Evolutionary conservation across 1,139 yeast species (phyloP).

Genomic region (Scheffersomyces quercinus): DNA sequence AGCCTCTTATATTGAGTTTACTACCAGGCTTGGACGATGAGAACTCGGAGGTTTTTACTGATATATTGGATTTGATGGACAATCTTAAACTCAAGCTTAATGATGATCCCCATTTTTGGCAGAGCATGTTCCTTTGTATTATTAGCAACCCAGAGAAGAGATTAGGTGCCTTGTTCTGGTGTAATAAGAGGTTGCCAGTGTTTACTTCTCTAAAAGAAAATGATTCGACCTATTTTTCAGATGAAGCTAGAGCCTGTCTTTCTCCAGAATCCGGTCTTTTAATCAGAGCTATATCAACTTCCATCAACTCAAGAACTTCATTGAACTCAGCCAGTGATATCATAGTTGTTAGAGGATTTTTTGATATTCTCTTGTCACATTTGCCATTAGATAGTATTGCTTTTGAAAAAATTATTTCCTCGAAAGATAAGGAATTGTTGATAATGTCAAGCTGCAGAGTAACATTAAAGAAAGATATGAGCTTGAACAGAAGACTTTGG

Average conservation of each 20-base stretch:
- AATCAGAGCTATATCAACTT: conserved; percentile 69
- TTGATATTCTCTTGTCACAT: conserved; percentile 73
- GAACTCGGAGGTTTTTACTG: conserved; percentile 74
- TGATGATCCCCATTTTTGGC: conserved; percentile 86
- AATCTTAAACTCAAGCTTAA: conserved; percentile 55
- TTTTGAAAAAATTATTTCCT: conserved; percentile 46
- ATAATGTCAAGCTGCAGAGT: conserved; percentile 66
- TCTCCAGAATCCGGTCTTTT: conserved; percentile 79
- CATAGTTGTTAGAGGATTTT: conserved; percentile 83
- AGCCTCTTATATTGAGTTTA: conserved; percentile 71
- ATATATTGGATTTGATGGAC: conserved; percentile 61
- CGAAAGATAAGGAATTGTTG: conserved; percentile 57
- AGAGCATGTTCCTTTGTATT: conserved; percentile 70
- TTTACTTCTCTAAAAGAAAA: conserved; percentile 23
- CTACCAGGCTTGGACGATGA: conserved; percentile 93
- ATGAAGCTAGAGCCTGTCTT: conserved; percentile 61
- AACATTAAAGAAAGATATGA: conserved; percentile 84
- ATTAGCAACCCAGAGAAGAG: conserved; percentile 77
- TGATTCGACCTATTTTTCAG: conserved; percentile 30
- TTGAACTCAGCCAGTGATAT: conserved; percentile 47
- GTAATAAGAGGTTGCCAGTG: conserved; percentile 64
- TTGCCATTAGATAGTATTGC: conserved; percentile 65
- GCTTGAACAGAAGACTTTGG: conserved; percentile 90
- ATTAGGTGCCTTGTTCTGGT: conserved; percentile 81
- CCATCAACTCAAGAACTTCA: conserved; percentile 50